These are phyloP conservation scores for Coemansia sp. DNA, from an alignment of 192 early-diverging fungal genomes.

Conservation along the genomic window DNA sequence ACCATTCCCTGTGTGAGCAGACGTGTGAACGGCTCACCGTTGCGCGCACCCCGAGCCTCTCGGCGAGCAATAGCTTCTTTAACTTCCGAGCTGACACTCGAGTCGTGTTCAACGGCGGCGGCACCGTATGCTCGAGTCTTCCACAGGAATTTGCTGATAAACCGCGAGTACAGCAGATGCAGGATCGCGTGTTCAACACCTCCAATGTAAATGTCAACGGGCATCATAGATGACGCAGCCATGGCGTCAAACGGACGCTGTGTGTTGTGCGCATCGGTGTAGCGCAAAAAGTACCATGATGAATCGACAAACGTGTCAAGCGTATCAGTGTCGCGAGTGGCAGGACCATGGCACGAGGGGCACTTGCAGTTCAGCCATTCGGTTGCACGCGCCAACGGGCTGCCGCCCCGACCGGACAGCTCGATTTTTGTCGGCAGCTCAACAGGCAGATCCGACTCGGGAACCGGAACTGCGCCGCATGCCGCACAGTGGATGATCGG, in stretches of 20 bases:
- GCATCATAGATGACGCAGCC: constrained; percentile 60
- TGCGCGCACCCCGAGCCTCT: constrained; percentile 31
- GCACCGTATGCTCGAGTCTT: constrained; percentile 55
- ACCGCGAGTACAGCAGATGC: constrained; percentile 92
- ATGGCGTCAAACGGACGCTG: constrained; percentile 53
- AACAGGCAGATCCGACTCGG: constrained; percentile 75
- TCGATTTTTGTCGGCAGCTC: constrained; percentile 60
- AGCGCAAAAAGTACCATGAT: constrained; percentile 94
- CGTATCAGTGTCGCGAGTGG: constrained; percentile 84
- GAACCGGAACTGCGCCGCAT: constrained; percentile 85
- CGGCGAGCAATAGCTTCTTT: constrained; percentile 26
- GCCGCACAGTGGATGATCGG: constrained; percentile 84
- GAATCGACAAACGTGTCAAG: constrained; percentile 99
- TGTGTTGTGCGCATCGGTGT: constrained; percentile 71
- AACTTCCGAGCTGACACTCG: neutral
- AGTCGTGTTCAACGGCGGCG: neutral
- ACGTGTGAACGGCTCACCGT: constrained; percentile 83
- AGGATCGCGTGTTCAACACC: constrained; percentile 93
- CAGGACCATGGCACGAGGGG: constrained; percentile 70
- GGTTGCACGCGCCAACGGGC: constrained; percentile 61
- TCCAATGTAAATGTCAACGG: constrained; percentile 92
- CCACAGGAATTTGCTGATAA: constrained; percentile 81
- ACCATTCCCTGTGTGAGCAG: constrained; percentile 96
- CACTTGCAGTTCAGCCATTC: constrained; percentile 77
- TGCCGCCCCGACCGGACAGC: constrained; percentile 67